Conservation (phyloP, 2,329 filamentous ascomycete species). For the Bertia moriformis region DNA sequence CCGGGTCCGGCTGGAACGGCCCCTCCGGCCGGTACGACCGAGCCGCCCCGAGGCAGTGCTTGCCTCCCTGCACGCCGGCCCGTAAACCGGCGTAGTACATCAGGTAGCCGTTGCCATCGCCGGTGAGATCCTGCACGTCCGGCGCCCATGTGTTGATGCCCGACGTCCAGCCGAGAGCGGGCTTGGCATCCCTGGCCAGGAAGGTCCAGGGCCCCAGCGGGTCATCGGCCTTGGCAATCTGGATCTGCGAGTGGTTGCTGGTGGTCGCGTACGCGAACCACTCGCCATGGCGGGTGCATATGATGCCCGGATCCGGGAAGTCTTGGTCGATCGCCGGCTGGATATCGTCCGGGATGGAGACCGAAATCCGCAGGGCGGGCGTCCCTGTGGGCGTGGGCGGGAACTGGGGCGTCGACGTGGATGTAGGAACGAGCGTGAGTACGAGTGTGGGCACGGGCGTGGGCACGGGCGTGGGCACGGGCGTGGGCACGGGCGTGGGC, state of each 20-base stretch:
- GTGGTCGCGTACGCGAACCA: background rate
- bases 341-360: background rate
- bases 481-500: no score
- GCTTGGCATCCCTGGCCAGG: background rate
- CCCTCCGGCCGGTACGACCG: no score
- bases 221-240: background rate
- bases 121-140: background rate
- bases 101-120: no score
- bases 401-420: no score
- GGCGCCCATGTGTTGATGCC: background rate
- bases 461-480: no score
- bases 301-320: background rate
- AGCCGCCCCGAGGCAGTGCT: background rate
- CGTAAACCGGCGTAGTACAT: background rate
- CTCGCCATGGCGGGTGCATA: background rate
- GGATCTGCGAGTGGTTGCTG: background rate
- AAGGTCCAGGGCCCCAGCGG: background rate
- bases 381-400: no score
- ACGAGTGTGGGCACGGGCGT: no score
- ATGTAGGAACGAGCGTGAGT: no score
- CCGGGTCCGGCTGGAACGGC: background rate
- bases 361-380: no score
- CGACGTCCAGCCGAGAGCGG: background rate
- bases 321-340: background rate
- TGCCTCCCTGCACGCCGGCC: background rate